Conservation (phyloP, 2,329 filamentous ascomycete species). For the Microcera coccophila region DNA sequence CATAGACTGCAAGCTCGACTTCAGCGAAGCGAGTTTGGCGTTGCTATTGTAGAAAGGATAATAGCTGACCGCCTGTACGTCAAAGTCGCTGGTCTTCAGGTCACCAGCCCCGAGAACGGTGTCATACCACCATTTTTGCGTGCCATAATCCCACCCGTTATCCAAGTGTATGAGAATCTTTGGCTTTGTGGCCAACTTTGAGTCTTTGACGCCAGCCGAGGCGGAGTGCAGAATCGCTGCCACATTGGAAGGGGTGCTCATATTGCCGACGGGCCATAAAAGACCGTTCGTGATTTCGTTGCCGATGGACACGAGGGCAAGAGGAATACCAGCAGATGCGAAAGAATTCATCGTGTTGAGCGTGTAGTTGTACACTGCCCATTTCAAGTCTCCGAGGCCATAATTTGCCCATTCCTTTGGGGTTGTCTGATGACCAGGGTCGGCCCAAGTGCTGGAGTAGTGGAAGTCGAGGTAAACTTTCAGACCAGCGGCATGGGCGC, state of each 20-base stretch:
- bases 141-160: conserved; percentile 68
- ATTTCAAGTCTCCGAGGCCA: conserved; percentile 55
- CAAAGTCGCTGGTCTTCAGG: conserved; percentile 54
- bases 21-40: conserved; percentile 57
- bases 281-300: conserved; percentile 69
- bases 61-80: conserved; percentile 69
- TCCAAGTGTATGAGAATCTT: conserved; percentile 73
- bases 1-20: no score
- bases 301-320: conserved; percentile 64
- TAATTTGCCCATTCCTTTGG: conserved; percentile 62
- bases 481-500: conserved; percentile 60
- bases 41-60: conserved; percentile 65
- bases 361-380: conserved; percentile 67
- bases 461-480: conserved; percentile 61
- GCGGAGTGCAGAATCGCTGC: conserved; percentile 62
- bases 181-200: conserved; percentile 51
- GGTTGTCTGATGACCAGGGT: conserved; percentile 58
- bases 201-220: conserved; percentile 61
- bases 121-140: conserved; percentile 64
- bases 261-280: conserved; percentile 59
- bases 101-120: conserved; percentile 50
- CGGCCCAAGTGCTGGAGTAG: conserved; percentile 68
- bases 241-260: conserved; percentile 55
- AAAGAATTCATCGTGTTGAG: conserved; percentile 59
- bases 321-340: conserved; percentile 48